Evolutionary conservation across 805 yeast species (phyloP).

Genomic region (Brettanomyces anomalus): DNA sequence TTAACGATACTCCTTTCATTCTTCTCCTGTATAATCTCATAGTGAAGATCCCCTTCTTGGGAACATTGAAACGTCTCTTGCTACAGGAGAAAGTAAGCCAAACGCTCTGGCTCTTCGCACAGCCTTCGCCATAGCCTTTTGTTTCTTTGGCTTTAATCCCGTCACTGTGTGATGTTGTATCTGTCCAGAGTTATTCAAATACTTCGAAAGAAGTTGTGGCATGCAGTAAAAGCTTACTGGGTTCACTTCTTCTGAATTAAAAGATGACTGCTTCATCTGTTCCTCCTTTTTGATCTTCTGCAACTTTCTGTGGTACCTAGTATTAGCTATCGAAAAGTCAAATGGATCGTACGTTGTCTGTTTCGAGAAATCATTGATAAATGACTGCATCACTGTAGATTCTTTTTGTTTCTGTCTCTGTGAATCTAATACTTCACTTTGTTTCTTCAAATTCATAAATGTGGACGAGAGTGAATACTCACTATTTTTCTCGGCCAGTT

Average conservation of each 20-base stretch:
- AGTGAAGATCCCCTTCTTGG: constrained; percentile 24
- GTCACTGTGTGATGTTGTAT: constrained; percentile 66
- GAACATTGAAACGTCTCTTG: constrained; percentile 42
- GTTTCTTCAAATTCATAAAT: constrained; percentile 12
- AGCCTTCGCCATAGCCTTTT: constrained; percentile 64
- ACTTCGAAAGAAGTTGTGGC: constrained; percentile 61
- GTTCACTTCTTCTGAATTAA: constrained; percentile 39
- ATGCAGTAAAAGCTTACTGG: constrained; percentile 65
- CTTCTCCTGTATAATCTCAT: too few species aligned
- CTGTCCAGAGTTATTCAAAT: constrained; percentile 63
- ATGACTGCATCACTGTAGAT: constrained; percentile 28
- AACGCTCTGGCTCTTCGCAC: constrained; percentile 71
- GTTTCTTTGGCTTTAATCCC: constrained; percentile 59
- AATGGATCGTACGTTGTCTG: constrained; percentile 69
- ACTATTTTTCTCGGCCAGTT: neutral
- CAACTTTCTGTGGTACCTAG: constrained; percentile 38
- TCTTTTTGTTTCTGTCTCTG: constrained; percentile 19
- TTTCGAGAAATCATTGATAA: constrained; percentile 38
- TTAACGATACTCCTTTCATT: too few species aligned
- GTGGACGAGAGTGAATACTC: constrained; percentile 12
- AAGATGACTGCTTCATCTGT: constrained; percentile 22
- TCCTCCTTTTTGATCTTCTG: constrained; percentile 4
- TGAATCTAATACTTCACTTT: constrained; percentile 11
- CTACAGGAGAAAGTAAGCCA: constrained; percentile 73
- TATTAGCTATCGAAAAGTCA: constrained; percentile 60